Evolutionary conservation across 2,329 filamentous ascomycete species (phyloP).

Genomic region (Pseudohalonectria lignicola): DNA sequence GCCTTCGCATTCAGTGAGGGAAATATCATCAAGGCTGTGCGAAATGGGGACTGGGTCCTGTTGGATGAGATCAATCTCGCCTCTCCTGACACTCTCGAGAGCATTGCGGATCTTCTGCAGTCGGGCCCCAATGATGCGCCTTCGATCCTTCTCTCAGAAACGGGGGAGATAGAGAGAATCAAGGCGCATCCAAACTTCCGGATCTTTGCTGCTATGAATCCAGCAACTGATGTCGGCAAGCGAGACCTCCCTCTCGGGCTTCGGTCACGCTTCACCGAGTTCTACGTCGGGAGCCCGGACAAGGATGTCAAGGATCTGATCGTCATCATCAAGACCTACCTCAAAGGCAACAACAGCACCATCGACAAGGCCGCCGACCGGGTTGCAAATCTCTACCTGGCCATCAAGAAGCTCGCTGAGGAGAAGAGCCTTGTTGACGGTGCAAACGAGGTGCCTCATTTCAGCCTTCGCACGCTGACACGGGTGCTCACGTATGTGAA

Average conservation of each 20-base stretch:
- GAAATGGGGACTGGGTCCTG: conserved; percentile 94
- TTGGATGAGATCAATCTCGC: conserved; percentile 96
- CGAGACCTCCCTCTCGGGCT: conserved; percentile 83
- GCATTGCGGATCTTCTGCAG: conserved; percentile 76
- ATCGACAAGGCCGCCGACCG: conserved; percentile 66
- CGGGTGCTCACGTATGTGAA: conserved; percentile 81
- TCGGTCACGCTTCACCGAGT: conserved; percentile 85
- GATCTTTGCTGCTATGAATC: conserved; percentile 98
- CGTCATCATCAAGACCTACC: conserved; percentile 78
- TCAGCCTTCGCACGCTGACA: conserved; percentile 89
- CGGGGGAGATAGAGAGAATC: conserved; percentile 83
- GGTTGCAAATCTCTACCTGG: conserved; percentile 77
- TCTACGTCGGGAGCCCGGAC: conserved; percentile 90
- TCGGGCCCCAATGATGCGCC: conserved; percentile 61
- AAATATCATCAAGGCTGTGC: conserved; percentile 88
- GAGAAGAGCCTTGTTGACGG: conserved; percentile 86
- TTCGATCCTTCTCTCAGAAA: conserved; percentile 83
- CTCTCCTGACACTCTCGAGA: conserved; percentile 87
- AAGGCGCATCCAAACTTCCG: conserved; percentile 86
- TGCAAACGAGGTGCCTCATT: conserved; percentile 91
- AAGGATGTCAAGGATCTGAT: conserved; percentile 76
- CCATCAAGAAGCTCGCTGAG: conserved; percentile 71
- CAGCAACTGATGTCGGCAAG: conserved; percentile 94
- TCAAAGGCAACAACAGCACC: conserved; percentile 59
- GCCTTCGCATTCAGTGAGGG: conserved; percentile 95